A percentile compares a stretch with the other conserved stretches of the same genome.
Evolutionary conservation across 352 stramenopile species (phyloP).

Genomic region (Phytophthora pini): DNA sequence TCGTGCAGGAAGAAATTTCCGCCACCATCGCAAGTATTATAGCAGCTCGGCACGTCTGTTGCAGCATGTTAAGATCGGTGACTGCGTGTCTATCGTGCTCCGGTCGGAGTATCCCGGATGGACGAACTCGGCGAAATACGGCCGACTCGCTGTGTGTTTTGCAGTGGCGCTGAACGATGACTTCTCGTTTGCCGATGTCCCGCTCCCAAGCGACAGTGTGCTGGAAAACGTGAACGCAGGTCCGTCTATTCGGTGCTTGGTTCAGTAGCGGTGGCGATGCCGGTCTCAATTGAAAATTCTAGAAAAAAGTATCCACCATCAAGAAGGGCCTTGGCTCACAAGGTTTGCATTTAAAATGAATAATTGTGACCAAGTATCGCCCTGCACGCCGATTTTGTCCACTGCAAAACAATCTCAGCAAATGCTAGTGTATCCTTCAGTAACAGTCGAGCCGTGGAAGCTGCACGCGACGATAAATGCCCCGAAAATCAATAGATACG

Average conservation of each 20-base stretch:
- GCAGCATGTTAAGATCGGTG: constrained; percentile 45
- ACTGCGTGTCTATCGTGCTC: constrained; percentile 60
- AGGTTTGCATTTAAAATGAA: too few species aligned
- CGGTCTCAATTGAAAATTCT: constrained; percentile 7
- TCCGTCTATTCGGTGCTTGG: constrained; percentile 24
- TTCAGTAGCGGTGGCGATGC: constrained; percentile 30
- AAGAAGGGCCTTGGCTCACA: too few species aligned
- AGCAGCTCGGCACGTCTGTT: constrained; percentile 39
- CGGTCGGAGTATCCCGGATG: constrained; percentile 69
- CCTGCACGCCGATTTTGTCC: too few species aligned
- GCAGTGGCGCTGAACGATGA: constrained; percentile 56
- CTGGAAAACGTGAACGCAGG: constrained; percentile 7
- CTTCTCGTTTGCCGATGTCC: constrained; percentile 46
- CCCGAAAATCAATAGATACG: too few species aligned
- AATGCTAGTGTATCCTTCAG: too few species aligned
- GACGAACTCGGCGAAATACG: constrained; percentile 69
- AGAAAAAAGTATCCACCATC: background rate
- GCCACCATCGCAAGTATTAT: constrained; percentile 69
- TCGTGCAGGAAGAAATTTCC: constrained; percentile 47
- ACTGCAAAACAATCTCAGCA: too few species aligned
- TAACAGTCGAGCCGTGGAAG: too few species aligned
- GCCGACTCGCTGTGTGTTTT: constrained; percentile 53
- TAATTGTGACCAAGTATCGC: too few species aligned
- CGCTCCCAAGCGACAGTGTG: constrained; percentile 41
- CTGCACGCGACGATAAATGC: too few species aligned